Percentiles rank a stretch among this genome's conserved stretches.
phyloP scores from a whole-genome alignment of 306 rosid species.

The Prunus padus region DNA sequence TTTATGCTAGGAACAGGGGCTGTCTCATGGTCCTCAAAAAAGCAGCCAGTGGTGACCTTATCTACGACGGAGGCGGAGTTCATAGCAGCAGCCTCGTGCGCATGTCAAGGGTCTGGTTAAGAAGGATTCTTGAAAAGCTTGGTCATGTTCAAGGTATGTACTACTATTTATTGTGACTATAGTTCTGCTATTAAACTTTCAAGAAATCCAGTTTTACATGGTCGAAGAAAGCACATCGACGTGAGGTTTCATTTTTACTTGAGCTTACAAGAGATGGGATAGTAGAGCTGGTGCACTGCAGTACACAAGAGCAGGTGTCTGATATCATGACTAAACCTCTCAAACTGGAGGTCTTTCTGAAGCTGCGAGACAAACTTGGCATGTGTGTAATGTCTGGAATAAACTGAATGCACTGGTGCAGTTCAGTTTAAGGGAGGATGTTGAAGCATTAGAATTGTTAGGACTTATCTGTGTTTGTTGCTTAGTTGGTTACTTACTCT shows the following conservation, averaged over 20 bases:
- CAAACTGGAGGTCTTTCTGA: not conserved
- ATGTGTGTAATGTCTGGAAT: not conserved
- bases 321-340: not conserved
- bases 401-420: not conserved
- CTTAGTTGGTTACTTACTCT: no score
- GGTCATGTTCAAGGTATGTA: no score
- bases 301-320: not conserved
- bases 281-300: not conserved
- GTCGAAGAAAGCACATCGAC: not conserved
- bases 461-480: no score
- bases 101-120: no score
- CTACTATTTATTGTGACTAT: not conserved
- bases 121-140: not conserved
- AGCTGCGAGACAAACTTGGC: not conserved
- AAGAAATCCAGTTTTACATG: not conserved
- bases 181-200: not conserved
- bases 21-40: not conserved
- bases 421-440: not conserved
- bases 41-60: not conserved
- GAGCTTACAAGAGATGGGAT: not conserved
- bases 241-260: not conserved
- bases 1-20: not conserved
- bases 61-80: no score
- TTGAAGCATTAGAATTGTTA: no score
- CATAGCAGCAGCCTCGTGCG: no score